A percentile compares a stretch with the other conserved stretches of the same genome.
Conservation (phyloP, 2,329 filamentous ascomycete genomes). For the Aspergillus sergii region DNA sequence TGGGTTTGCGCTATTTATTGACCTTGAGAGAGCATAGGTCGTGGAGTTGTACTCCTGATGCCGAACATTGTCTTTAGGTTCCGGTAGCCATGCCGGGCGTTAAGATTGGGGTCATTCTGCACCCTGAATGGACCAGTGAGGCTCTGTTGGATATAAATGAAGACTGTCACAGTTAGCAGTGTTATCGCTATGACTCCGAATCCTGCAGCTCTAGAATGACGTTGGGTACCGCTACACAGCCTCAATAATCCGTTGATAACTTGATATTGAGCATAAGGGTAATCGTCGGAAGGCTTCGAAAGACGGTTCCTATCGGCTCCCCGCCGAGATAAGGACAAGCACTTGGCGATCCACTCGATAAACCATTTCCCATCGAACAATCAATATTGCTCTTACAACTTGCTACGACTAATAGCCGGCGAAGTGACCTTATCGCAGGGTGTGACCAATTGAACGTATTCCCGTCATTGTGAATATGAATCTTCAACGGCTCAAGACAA, state of each 20-base stretch:
- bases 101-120: too few species aligned
- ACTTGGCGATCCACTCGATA: constrained; percentile 1
- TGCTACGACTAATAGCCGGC: not conserved
- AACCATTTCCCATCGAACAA: not conserved
- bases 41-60: too few species aligned
- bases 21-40: too few species aligned
- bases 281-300: not conserved
- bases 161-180: not conserved
- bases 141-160: not conserved
- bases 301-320: not conserved
- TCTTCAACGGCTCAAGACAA: not conserved
- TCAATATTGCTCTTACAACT: not conserved
- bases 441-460: not conserved
- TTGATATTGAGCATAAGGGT: not conserved
- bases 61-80: too few species aligned
- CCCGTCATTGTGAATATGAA: not conserved
- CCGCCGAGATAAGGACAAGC: constrained; percentile 3
- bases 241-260: not conserved
- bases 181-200: not conserved
- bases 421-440: not conserved
- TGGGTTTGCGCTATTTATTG: too few species aligned
- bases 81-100: too few species aligned
- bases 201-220: not conserved
- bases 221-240: not conserved
- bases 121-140: too few species aligned